A percentile compares a stretch with the other conserved stretches of the same genome.
phyloP scores from a whole-genome alignment of 2,329 filamentous ascomycete genomes.

The Fusarium sp. region DNA sequence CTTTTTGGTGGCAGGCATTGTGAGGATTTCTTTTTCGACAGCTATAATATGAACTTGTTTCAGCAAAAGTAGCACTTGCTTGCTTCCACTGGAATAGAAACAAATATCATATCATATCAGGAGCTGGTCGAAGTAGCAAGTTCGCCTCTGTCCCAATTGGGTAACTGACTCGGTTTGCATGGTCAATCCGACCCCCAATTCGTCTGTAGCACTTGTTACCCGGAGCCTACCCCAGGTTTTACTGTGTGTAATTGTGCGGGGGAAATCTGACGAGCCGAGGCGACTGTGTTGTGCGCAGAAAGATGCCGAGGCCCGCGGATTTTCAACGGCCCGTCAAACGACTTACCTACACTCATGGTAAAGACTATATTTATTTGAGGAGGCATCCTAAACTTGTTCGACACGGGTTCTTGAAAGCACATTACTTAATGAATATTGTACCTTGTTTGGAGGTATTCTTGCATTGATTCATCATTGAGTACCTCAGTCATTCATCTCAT shows the following conservation, averaged over 20 bases:
- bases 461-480: conserved; percentile 19
- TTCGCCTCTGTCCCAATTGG: conserved; percentile 23
- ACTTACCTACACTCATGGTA: neutral
- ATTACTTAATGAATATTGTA: conserved; percentile 50
- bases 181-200: neutral
- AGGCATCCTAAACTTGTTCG: conserved; percentile 44
- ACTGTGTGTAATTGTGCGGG: conserved; percentile 30
- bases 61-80: conserved; percentile 25
- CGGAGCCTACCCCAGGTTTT: conserved; percentile 35
- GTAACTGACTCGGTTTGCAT: conserved; percentile 24
- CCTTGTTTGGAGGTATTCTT: conserved; percentile 53
- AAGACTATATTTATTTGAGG: no score
- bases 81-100: neutral
- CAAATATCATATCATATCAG: no score
- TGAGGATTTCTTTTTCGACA: neutral
- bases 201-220: conserved; percentile 18
- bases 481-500: conserved; percentile 8
- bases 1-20: conserved; percentile 63
- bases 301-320: conserved; percentile 36
- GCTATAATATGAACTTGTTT: neutral
- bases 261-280: conserved; percentile 32
- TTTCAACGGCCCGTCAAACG: conserved; percentile 14
- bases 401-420: conserved; percentile 7
- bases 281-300: conserved; percentile 12
- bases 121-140: neutral